These are phyloP conservation scores for Endothia cerciana DNA, from an alignment of 2,329 filamentous ascomycete genomes.

Conservation along the genomic window DNA sequence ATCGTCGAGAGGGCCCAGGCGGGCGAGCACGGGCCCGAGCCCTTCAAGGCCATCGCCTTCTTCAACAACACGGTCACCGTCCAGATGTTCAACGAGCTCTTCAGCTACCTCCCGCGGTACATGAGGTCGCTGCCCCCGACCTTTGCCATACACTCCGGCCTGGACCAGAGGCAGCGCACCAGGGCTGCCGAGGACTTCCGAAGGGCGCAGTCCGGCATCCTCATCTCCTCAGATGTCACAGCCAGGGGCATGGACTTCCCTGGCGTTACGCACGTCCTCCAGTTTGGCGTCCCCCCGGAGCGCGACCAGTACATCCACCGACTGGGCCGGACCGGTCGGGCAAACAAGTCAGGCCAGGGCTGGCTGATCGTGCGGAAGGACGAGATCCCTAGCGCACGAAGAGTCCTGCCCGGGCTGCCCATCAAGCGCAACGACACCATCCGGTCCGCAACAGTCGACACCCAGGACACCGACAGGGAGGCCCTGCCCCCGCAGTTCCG, in stretches of 20 bases:
- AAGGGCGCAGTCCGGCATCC: conserved; percentile 60
- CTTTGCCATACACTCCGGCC: conserved; percentile 76
- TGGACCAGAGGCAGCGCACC: conserved; percentile 73
- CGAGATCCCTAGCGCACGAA: conserved; percentile 54
- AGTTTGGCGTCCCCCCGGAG: conserved; percentile 66
- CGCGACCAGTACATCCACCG: conserved; percentile 78
- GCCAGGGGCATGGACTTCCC: conserved; percentile 86
- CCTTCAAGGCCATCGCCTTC: conserved; percentile 97
- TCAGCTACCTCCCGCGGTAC: conserved; percentile 44
- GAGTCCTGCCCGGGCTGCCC: conserved; percentile 61
- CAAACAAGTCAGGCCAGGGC: conserved; percentile 72
- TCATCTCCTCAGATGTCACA: conserved; percentile 80
- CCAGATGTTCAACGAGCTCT: conserved; percentile 63
- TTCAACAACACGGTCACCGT: conserved; percentile 79
- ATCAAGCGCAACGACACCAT: conserved; percentile 60
- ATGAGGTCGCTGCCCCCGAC: conserved; percentile 46
- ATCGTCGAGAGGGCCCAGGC: conserved; percentile 58
- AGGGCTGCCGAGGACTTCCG: conserved; percentile 74
- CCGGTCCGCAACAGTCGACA: conserved; percentile 55
- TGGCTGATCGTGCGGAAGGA: conserved; percentile 65
- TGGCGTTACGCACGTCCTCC: conserved; percentile 77
- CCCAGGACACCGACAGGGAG: conserved; percentile 51
- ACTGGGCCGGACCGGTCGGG: conserved; percentile 76
- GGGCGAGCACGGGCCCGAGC: conserved; percentile 47
- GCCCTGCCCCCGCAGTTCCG: conserved; percentile 51